These are phyloP conservation scores for Lipomyces orientalis DNA, from an alignment of 805 yeast species.

Conservation along the genomic window DNA sequence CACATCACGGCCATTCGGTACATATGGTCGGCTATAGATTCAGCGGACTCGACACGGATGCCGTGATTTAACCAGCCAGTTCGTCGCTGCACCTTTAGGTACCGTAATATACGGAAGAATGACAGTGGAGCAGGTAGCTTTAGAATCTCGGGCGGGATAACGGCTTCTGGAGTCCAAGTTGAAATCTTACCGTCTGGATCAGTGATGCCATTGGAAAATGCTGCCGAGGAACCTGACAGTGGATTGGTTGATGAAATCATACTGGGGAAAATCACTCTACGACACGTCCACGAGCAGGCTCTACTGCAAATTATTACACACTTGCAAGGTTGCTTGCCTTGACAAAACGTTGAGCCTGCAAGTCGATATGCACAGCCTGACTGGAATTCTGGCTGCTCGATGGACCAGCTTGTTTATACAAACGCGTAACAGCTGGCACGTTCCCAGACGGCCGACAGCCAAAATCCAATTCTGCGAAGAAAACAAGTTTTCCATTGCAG, in stretches of 20 bases:
- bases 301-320: background rate
- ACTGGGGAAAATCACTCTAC: background rate
- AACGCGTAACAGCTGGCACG: background rate
- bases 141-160: constrained; percentile 53
- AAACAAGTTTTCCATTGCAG: too few species aligned
- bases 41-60: constrained; percentile 48
- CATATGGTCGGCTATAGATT: constrained; percentile 79
- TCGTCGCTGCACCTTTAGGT: constrained; percentile 76
- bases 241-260: background rate
- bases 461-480: too few species aligned
- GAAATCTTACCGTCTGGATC: background rate
- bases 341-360: background rate
- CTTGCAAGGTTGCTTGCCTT: background rate
- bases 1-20: constrained; percentile 87
- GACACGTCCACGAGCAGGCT: background rate
- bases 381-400: too few species aligned
- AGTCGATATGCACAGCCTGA: background rate
- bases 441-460: too few species aligned
- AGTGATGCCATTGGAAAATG: background rate
- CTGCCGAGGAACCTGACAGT: background rate
- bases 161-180: constrained; percentile 40
- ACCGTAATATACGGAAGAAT: constrained; percentile 33
- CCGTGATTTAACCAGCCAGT: constrained; percentile 93
- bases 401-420: background rate
- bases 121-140: constrained; percentile 35